Evolutionary conservation across 768 basidiomycete genomes (phyloP), one percentile per base, ranked within the genome.

Genomic region (Rhizopogon salebrosus): DNA sequence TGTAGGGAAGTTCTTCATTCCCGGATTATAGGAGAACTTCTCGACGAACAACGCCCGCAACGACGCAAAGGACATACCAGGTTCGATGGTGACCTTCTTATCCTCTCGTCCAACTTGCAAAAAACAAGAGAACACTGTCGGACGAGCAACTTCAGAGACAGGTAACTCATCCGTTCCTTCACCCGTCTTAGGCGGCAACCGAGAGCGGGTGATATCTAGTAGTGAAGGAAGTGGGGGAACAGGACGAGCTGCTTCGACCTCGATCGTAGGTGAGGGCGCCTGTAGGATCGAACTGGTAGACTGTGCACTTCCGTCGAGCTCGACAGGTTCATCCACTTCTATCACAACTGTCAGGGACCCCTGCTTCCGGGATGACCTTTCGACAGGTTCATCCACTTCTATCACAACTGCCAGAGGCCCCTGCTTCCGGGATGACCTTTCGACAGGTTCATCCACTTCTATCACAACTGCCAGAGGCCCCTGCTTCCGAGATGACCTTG

Each of bases 1-100:
- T 11, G 89, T 89, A 23, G 95, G 94, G 61, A 95, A 97, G 63
- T 94, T 90, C 53, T 92, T 92, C 68, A 87, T 78, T 0, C 93
- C 94, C 0, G 95, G 92, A 63, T 87, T 92, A 66, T 95, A 98
- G 29, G 88, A 85, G 63, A 99, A 99, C 64, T 83, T 88, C 72
- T 97, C 95, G 58, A 97, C 89, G 62, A 98, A 99, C 13, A 98
- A 71, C 60, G 95, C 80, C 39, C 93, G 77, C 51, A 99, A 66
- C 2, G 82, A 83, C 9, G 89, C 72, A 61, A 94, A 83, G 1
- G 88, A 84, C 46, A 87, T 71, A 6, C 77, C 82, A 8, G 80
- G 76, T 52, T 92, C 91, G 41, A 98, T 73, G 20, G 66, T 71
- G 11, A 84, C 84, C 66, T 93, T 94, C 72, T 95, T 95, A 51